phyloP scores from a whole-genome alignment of 208 protist genomes.

The Jaenimonas drosophilae region DNA sequence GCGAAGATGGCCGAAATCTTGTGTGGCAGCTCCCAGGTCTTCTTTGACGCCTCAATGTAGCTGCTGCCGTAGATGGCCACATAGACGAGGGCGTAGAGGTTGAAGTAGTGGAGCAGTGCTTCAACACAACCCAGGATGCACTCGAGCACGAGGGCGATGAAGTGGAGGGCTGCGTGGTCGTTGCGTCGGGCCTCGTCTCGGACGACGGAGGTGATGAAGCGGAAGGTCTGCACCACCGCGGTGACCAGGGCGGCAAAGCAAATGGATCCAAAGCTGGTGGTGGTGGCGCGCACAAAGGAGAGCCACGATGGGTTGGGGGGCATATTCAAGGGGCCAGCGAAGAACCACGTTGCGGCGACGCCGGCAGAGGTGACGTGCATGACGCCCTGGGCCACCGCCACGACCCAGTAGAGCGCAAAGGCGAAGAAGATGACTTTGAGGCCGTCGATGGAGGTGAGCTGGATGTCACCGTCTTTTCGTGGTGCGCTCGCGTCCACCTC shows the following conservation, averaged over 20 bases:
- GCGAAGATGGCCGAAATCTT: constrained; percentile 77
- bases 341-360: constrained; percentile 84
- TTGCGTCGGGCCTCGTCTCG: constrained; percentile 8
- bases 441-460: background rate
- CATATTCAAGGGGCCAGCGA: constrained; percentile 47
- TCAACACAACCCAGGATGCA: constrained; percentile 54
- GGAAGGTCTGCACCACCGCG: constrained; percentile 50
- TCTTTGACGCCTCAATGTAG: constrained; percentile 68
- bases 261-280: constrained; percentile 80
- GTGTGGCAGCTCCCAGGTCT: constrained; percentile 49
- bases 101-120: constrained; percentile 70
- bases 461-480: background rate
- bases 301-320: constrained; percentile 29
- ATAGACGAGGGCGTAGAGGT: constrained; percentile 86
- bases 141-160: constrained; percentile 38
- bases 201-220: constrained; percentile 21
- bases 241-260: constrained; percentile 83
- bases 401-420: constrained; percentile 52
- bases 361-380: constrained; percentile 68
- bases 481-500: background rate
- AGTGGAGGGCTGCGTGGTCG: constrained; percentile 9
- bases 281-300: constrained; percentile 58
- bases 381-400: constrained; percentile 43
- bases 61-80: constrained; percentile 82
- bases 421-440: constrained; percentile 12